A percentile compares a stretch with the other conserved stretches of the same genome.
These are phyloP conservation scores for Fusarium sp. DNA, from an alignment of 2,329 filamentous ascomycete species.

Conservation along the genomic window DNA sequence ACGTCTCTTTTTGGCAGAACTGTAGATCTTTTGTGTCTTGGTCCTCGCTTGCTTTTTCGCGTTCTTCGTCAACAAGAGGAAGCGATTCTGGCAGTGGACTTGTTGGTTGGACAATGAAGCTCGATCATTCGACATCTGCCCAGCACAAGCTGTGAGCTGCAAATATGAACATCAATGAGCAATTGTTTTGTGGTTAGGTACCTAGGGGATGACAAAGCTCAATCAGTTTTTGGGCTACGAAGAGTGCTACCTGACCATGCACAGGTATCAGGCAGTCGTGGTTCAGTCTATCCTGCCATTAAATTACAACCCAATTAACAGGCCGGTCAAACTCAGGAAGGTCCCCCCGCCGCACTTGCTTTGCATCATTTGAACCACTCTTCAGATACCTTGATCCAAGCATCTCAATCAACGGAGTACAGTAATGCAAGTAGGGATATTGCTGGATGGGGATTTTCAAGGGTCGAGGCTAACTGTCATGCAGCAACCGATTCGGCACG, in stretches of 20 bases:
- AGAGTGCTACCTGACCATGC: not conserved
- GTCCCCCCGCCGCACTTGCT: not conserved
- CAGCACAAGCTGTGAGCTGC: not conserved
- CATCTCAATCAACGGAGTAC: not conserved
- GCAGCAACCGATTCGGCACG: conserved; percentile 4
- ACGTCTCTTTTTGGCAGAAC: conserved; percentile 29
- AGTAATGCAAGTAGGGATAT: not conserved
- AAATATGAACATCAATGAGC: not conserved
- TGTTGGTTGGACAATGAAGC: not conserved
- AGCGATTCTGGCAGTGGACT: not conserved
- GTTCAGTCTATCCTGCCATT: not conserved
- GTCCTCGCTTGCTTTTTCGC: not conserved
- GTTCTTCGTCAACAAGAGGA: not conserved
- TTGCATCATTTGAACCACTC: not conserved
- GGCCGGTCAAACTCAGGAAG: not conserved
- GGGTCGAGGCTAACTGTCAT: not conserved
- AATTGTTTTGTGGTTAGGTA: not conserved
- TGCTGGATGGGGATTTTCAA: not conserved
- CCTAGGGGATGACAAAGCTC: not conserved
- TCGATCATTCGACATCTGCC: not conserved
- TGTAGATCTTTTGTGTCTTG: conserved; percentile 31
- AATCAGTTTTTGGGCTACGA: not conserved
- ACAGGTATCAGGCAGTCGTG: not conserved
- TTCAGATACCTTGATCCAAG: not conserved
- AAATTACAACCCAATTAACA: not conserved